A percentile compares a stretch with the other conserved stretches of the same genome.
phyloP scores from a whole-genome alignment of 306 rosid species.

The Prunus kanzakura region DNA sequence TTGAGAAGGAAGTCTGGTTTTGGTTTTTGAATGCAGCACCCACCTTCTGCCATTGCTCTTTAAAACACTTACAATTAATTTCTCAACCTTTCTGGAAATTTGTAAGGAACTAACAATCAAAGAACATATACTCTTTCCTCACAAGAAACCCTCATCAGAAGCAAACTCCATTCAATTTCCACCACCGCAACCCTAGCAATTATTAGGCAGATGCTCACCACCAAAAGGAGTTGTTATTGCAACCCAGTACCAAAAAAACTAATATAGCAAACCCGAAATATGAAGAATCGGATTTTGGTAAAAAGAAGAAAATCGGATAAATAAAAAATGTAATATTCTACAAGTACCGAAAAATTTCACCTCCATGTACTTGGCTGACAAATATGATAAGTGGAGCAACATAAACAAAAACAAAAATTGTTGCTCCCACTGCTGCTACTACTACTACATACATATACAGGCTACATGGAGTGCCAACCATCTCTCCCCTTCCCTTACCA shows the following conservation, averaged over 20 bases:
- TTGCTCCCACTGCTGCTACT: slow-evolving; percentile 34
- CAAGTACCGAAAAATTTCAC: slow-evolving; percentile 6
- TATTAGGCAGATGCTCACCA: too few relatives aligned
- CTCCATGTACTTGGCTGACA: slow-evolving; percentile 13
- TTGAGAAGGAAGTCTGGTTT: too few relatives aligned
- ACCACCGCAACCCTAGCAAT: too few relatives aligned
- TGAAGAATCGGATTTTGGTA: background rate
- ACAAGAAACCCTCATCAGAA: too few relatives aligned
- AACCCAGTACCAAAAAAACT: background rate
- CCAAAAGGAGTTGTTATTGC: background rate
- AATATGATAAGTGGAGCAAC: slow-evolving; percentile 36
- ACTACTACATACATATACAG: slow-evolving; percentile 5
- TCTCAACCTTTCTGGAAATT: too few relatives aligned
- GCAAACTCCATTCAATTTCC: too few relatives aligned
- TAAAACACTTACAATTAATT: too few relatives aligned
- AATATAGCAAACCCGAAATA: background rate
- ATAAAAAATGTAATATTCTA: background rate
- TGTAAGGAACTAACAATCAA: too few relatives aligned
- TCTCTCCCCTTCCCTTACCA: background rate
- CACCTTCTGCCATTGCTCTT: too few relatives aligned
- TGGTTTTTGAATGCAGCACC: too few relatives aligned
- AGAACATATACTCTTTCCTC: too few relatives aligned
- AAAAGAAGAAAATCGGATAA: background rate
- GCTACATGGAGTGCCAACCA: slow-evolving; percentile 7
- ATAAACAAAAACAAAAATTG: slow-evolving; percentile 52